Conservation (phyloP, 1,284 basidiomycete genomes). For the Neolentinus lepideus region DNA sequence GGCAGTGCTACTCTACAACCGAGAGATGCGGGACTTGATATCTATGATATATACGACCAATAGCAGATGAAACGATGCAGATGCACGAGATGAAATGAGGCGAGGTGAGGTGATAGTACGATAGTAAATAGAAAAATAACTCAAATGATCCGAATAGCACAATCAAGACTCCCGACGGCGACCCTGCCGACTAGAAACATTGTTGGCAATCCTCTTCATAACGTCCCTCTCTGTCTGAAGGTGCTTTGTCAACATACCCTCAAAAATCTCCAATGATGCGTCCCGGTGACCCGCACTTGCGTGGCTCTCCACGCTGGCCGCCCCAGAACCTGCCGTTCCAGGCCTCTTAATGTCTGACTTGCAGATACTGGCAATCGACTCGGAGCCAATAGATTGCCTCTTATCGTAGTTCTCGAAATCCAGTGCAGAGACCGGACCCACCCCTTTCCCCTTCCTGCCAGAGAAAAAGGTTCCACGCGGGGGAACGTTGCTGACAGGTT, state of each 20-base stretch:
- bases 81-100: too few relatives aligned
- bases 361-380: slow-evolving; percentile 20
- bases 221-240: slow-evolving; percentile 70
- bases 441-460: slow-evolving; percentile 5
- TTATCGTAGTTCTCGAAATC: neutral
- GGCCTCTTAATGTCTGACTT: slow-evolving; percentile 22
- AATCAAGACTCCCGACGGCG: neutral
- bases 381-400: slow-evolving; percentile 1
- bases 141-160: neutral
- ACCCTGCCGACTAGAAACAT: slow-evolving; percentile 14
- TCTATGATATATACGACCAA: too few relatives aligned
- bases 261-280: slow-evolving; percentile 50
- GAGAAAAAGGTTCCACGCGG: slow-evolving; percentile 22
- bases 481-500: slow-evolving; percentile 29
- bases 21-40: too few relatives aligned
- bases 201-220: slow-evolving; percentile 58
- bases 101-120: too few relatives aligned
- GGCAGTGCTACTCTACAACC: too few relatives aligned
- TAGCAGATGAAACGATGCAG: too few relatives aligned
- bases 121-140: neutral
- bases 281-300: slow-evolving; percentile 1
- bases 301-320: neutral
- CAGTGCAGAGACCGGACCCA: neutral
- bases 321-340: slow-evolving; percentile 20
- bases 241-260: slow-evolving; percentile 69